phyloP scores from a whole-genome alignment of 1,139 yeast genomes.

The Yamadazyma diospyri region DNA sequence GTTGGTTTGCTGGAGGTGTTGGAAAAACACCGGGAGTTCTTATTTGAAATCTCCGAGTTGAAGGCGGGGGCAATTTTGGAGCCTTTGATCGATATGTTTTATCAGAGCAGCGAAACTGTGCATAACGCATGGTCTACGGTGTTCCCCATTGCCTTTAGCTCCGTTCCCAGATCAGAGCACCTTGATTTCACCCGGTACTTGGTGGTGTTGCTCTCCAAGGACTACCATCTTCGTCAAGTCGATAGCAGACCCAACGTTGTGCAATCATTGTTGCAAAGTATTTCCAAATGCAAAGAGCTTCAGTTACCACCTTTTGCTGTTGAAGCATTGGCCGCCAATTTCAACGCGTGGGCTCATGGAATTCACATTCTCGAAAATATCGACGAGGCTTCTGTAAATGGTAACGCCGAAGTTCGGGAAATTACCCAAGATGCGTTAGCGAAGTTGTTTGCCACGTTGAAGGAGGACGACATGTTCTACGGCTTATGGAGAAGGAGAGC shows the following conservation, averaged over 20 bases:
- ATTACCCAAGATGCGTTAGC: constrained; percentile 88
- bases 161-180: constrained; percentile 75
- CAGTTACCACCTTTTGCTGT: constrained; percentile 94
- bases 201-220: constrained; percentile 79
- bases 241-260: constrained; percentile 86
- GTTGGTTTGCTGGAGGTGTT: constrained; percentile 37
- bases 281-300: constrained; percentile 65
- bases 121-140: constrained; percentile 82
- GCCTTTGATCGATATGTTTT: constrained; percentile 79
- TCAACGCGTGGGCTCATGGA: constrained; percentile 90
- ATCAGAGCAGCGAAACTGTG: constrained; percentile 75
- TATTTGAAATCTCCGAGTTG: constrained; percentile 41
- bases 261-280: constrained; percentile 78
- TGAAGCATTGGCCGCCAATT: constrained; percentile 83
- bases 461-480: constrained; percentile 95
- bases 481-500: constrained; percentile 98
- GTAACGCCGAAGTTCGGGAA: constrained; percentile 73
- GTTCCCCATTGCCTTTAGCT: constrained; percentile 75
- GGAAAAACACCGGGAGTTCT: constrained; percentile 48
- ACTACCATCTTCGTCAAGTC: constrained; percentile 85
- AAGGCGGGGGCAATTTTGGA: constrained; percentile 58
- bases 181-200: constrained; percentile 79
- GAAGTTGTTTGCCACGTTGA: constrained; percentile 82
- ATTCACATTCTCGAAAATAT: constrained; percentile 77
- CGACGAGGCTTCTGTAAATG: constrained; percentile 62